These are phyloP conservation scores for Scutellaria barbata DNA, from an alignment of 257 asterid genomes.

Conservation along the genomic window DNA sequence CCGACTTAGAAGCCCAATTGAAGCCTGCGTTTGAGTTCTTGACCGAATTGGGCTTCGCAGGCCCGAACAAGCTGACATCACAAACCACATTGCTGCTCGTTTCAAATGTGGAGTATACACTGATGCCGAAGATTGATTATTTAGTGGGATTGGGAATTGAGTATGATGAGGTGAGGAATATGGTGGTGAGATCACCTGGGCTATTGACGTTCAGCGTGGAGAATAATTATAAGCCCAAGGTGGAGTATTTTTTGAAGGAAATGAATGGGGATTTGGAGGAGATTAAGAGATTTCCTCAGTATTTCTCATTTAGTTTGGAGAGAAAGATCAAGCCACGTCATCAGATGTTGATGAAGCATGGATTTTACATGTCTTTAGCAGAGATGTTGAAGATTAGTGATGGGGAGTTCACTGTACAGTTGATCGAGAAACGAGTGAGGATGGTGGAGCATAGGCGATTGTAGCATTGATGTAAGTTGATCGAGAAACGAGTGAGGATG, in stretches of 20 bases:
- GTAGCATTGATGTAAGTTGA: constrained; percentile 50
- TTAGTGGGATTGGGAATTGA: constrained; percentile 62
- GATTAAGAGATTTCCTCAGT: constrained; percentile 85
- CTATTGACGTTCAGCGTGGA: constrained; percentile 84
- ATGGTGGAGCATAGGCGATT: constrained; percentile 42
- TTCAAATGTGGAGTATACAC: constrained; percentile 70
- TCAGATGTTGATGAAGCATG: constrained; percentile 58
- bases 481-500: constrained; percentile 58
- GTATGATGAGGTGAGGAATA: constrained; percentile 57
- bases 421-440: constrained; percentile 62
- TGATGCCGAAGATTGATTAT: constrained; percentile 69
- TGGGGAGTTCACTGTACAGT: constrained; percentile 62
- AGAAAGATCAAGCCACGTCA: constrained; percentile 76
- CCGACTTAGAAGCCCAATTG: constrained; percentile 57
- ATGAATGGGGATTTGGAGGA: constrained; percentile 76
- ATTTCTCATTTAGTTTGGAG: constrained; percentile 81
- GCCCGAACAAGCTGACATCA: constrained; percentile 52
- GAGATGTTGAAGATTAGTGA: constrained; percentile 87
- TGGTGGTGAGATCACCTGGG: constrained; percentile 89
- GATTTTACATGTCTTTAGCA: constrained; percentile 51
- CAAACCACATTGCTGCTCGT: constrained; percentile 78
- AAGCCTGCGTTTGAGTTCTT: constrained; percentile 64
- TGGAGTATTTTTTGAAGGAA: constrained; percentile 65
- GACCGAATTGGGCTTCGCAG: constrained; percentile 66
- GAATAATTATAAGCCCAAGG: constrained; percentile 73